Percentiles rank a stretch among this genome's conserved stretches.
Conservation (phyloP, 2,329 filamentous ascomycete species). For the Bipolaris victoriae region DNA sequence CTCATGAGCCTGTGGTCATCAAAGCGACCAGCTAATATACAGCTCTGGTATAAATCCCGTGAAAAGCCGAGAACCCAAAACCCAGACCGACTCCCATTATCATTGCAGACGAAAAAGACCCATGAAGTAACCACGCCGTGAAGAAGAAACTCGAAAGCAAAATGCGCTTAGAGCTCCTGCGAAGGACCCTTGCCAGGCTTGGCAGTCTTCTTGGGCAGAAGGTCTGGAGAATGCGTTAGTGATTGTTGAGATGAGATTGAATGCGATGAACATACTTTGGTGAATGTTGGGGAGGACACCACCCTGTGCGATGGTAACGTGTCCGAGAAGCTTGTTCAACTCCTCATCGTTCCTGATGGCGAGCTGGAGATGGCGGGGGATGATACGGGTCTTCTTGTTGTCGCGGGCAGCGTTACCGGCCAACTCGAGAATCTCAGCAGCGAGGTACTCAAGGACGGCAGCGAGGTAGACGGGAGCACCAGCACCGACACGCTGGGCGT, state of each 20-base stretch:
- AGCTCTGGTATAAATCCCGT: conserved; percentile 60
- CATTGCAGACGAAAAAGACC: conserved; percentile 70
- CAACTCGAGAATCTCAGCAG: conserved; percentile 97
- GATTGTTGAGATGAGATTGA: conserved; percentile 7
- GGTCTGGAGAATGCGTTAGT: conserved; percentile 68
- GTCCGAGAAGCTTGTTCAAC: conserved; percentile 96
- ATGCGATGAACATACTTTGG: conserved; percentile 77
- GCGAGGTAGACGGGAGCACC: conserved; percentile 97
- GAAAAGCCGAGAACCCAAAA: conserved; percentile 62
- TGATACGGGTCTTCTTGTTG: conserved; percentile 99
- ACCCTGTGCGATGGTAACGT: conserved; percentile 96
- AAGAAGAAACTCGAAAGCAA: conserved; percentile 44
- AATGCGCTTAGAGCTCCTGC: conserved; percentile 82
- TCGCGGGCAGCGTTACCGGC: conserved; percentile 98
- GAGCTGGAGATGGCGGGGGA: conserved; percentile 96
- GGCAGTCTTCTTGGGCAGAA: conserved; percentile 98
- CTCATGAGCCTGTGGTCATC: conserved; percentile 56
- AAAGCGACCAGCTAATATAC: conserved; percentile 65
- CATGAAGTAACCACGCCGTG: conserved; percentile 54
- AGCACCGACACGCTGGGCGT: conserved; percentile 98
- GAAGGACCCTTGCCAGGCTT: conserved; percentile 92
- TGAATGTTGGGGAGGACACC: conserved; percentile 97
- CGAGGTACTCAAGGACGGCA: conserved; percentile 96
- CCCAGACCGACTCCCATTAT: conserved; percentile 75
- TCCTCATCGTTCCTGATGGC: conserved; percentile 99